Evolutionary conservation across 75 land plant species (phyloP).

Genomic region (Sequoia sempervirens): DNA sequence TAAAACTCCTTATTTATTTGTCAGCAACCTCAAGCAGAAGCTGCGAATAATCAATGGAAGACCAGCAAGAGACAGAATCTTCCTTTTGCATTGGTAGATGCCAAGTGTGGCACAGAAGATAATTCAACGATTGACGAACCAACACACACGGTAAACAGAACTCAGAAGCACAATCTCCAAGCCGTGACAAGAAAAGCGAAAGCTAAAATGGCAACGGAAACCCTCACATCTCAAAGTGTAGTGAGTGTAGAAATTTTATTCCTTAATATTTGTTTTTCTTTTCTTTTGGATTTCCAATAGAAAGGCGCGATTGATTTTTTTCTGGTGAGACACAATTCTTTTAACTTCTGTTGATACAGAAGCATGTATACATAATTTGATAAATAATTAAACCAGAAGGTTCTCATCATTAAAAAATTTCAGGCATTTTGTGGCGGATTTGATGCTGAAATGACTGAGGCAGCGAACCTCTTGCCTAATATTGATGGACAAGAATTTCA

Average conservation of each 20-base stretch:
- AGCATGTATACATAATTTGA: neutral
- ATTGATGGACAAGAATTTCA: conserved; percentile 70
- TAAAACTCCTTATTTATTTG: neutral
- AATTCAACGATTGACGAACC: neutral
- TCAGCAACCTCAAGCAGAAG: neutral
- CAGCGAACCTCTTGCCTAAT: conserved; percentile 14
- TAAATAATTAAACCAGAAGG: neutral
- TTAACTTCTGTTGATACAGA: neutral
- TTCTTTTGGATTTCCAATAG: too few relatives aligned
- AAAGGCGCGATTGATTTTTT: neutral
- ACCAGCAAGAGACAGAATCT: conserved; percentile 8
- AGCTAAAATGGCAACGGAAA: too few relatives aligned
- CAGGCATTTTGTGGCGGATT: conserved; percentile 24
- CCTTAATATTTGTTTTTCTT: neutral
- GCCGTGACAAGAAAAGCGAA: neutral
- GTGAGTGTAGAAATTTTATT: too few relatives aligned
- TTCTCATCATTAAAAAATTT: neutral
- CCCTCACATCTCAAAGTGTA: too few relatives aligned
- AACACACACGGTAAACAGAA: neutral
- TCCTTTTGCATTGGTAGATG: conserved; percentile 19
- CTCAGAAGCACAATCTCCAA: neutral
- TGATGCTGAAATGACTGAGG: neutral
- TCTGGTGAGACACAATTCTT: neutral
- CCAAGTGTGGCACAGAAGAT: neutral
- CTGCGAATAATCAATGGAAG: neutral